A percentile compares a stretch with the other conserved stretches of the same genome.
Evolutionary conservation across 345 rosid genomes (phyloP).

Genomic region (Hypericum perforatum): DNA sequence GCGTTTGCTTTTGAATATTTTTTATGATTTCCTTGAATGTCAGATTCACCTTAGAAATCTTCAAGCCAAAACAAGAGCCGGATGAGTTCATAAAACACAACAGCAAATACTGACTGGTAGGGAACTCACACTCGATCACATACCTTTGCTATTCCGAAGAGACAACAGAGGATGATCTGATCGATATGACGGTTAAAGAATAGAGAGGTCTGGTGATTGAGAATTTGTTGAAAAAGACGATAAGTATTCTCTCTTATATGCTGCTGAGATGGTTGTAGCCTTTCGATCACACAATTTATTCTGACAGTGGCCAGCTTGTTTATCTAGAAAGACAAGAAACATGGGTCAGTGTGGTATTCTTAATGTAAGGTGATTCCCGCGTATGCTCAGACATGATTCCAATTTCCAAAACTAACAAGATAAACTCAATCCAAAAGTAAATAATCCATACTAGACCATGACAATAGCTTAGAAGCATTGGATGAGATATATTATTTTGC

Average conservation of each 20-base stretch:
- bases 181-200: conserved; percentile 77
- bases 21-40: conserved; percentile 74
- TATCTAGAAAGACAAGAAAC: conserved; percentile 33
- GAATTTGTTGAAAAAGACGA: conserved; percentile 59
- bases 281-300: conserved; percentile 73
- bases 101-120: too few species aligned
- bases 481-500: too few species aligned
- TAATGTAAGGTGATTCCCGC: too few species aligned
- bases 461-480: too few species aligned
- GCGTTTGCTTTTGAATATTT: conserved; percentile 94
- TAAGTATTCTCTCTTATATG: conserved; percentile 59
- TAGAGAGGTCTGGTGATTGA: conserved; percentile 49
- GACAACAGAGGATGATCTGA: conserved; percentile 81
- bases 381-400: too few species aligned
- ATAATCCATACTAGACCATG: too few species aligned
- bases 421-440: too few species aligned
- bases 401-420: too few species aligned
- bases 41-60: conserved; percentile 77
- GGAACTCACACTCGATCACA: too few species aligned
- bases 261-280: conserved; percentile 69
- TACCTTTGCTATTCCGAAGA: conserved; percentile 81
- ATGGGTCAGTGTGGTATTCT: conserved; percentile 7
- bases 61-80: conserved; percentile 17
- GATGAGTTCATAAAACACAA: too few species aligned
- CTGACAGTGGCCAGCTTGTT: conserved; percentile 78